Base-by-base conservation (phyloP, 495 filamentous ascomycete genomes). In the Penicillium pulvis region DNA sequence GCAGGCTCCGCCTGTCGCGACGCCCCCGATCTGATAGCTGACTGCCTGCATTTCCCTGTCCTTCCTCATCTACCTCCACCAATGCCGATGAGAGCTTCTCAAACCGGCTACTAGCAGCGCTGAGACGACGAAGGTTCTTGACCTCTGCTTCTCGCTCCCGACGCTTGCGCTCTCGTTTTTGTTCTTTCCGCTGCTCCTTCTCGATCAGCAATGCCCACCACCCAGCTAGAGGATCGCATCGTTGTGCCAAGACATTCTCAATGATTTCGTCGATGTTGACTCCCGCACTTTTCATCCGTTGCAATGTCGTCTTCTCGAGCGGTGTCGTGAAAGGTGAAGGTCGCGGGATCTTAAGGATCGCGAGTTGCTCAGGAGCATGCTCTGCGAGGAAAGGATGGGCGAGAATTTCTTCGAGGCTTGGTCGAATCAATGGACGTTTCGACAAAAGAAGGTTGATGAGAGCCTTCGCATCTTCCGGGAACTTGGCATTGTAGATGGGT, bases 161-260 rank as follows among this genome's bases (percentile, higher is more conserved):
- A 35, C 95, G 86, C 67, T 91, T 97, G 46, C 86, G 83, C 61
- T 98, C 92, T 61, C 90, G 81, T 58, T 92, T 86, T 56, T 78
- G 81, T 58, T 92, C 89, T 71, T 98, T 98, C 4, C 92, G 84
- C 70, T 95, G 89, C 67, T 98, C 94, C 70, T 98, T 98, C 68
- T 98, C 94, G 51, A 98, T 89, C 56, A 98, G 73, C 24, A 98
- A 74, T 17, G 91, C 90, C 94, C 94, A 98, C 94, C 94, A 98
- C 10, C 94, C 94, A 48, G 92, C 92, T 39, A 98, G 75, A 10
- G 84, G 81, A 70, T 98, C 93, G 66, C 95, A 98, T 61, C 88
- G 81, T 65, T 95, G 90, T 8, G 93, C 85, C 12, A 97, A 77
- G 24, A 98, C 94, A 61, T 96, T 92, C 64, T 97, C 92, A 61